Percentiles rank a stretch among this genome's conserved stretches.
These are phyloP conservation scores for Hyaloperonospora arabidopsidis DNA, from an alignment of 352 stramenopile species.

Conservation along the genomic window DNA sequence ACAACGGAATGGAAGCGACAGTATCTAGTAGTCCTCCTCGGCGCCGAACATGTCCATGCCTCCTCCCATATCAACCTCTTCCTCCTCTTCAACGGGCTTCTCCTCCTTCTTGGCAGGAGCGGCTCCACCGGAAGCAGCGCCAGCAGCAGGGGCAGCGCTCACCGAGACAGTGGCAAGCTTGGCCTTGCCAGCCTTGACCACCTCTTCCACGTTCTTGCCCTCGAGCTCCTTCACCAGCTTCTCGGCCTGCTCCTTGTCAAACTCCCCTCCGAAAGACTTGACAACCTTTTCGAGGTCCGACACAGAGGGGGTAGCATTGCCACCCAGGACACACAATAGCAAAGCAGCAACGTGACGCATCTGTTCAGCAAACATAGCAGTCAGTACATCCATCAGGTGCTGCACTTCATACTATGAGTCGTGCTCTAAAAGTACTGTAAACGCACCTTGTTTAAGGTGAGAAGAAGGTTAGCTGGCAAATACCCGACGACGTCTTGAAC, in stretches of 20 bases:
- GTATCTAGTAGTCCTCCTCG: conserved; percentile 74
- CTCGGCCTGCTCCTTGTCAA: conserved; percentile 73
- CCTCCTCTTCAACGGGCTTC: conserved; percentile 63
- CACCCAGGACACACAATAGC: conserved; percentile 80
- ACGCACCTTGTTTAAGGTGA: conserved; percentile 88
- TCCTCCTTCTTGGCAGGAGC: conserved; percentile 54
- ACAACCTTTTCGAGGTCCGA: conserved; percentile 83
- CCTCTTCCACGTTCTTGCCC: conserved; percentile 84
- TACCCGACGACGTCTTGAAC: conserved; percentile 74
- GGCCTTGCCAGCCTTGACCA: conserved; percentile 75
- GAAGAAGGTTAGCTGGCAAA: conserved; percentile 51
- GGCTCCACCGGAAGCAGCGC: conserved; percentile 33
- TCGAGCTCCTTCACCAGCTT: conserved; percentile 82
- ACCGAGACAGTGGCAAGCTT: conserved; percentile 81
- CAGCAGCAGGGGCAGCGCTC: conserved; percentile 38
- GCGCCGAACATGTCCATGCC: conserved; percentile 84
- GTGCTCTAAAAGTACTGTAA: background rate
- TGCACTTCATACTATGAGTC: background rate
- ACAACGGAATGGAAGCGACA: background rate
- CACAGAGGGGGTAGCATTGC: conserved; percentile 67
- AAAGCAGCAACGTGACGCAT: conserved; percentile 91
- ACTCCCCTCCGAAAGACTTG: conserved; percentile 71
- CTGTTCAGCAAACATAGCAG: conserved; percentile 26
- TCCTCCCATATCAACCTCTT: conserved; percentile 72
- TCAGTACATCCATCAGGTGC: conserved; percentile 1